A percentile compares a stretch with the other conserved stretches of the same genome.
These are phyloP conservation scores for Hortaea sp. DNA, from an alignment of 2,329 filamentous ascomycete genomes.

Conservation along the genomic window DNA sequence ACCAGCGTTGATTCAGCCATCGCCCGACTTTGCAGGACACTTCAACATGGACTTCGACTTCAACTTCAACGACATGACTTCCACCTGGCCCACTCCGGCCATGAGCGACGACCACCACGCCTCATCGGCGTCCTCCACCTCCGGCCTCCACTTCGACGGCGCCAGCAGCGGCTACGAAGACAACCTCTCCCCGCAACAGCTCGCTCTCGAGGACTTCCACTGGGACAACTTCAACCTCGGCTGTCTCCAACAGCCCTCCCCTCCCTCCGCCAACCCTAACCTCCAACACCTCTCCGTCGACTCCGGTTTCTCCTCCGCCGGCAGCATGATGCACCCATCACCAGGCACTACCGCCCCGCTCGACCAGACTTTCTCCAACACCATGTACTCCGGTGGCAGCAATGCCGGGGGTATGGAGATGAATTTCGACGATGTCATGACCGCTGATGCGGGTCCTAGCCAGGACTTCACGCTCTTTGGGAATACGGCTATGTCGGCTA, in stretches of 20 bases:
- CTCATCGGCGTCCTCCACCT: constrained; percentile 26
- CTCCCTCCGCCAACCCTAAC: constrained; percentile 9
- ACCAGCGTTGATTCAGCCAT: constrained; percentile 18
- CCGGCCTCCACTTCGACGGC: constrained; percentile 27
- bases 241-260: constrained; percentile 26
- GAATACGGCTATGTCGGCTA: constrained; percentile 4
- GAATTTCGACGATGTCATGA: constrained; percentile 52
- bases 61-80: constrained; percentile 13
- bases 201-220: constrained; percentile 12
- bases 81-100: constrained; percentile 20
- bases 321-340: constrained; percentile 49
- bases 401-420: constrained; percentile 31
- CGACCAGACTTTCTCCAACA: constrained; percentile 41
- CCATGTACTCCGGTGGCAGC: constrained; percentile 25
- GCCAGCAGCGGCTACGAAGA: constrained; percentile 30
- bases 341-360: constrained; percentile 52
- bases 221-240: constrained; percentile 41
- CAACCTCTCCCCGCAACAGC: constrained; percentile 35
- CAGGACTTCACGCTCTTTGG: constrained; percentile 53
- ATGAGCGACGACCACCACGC: constrained; percentile 24
- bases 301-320: constrained; percentile 11
- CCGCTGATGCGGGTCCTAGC: constrained; percentile 45
- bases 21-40: constrained; percentile 24
- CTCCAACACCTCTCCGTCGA: constrained; percentile 3
- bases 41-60: constrained; percentile 28